A percentile compares a stretch with the other conserved stretches of the same genome.
Conservation (phyloP, 768 basidiomycete species). For the Lactifluus echinatus region DNA sequence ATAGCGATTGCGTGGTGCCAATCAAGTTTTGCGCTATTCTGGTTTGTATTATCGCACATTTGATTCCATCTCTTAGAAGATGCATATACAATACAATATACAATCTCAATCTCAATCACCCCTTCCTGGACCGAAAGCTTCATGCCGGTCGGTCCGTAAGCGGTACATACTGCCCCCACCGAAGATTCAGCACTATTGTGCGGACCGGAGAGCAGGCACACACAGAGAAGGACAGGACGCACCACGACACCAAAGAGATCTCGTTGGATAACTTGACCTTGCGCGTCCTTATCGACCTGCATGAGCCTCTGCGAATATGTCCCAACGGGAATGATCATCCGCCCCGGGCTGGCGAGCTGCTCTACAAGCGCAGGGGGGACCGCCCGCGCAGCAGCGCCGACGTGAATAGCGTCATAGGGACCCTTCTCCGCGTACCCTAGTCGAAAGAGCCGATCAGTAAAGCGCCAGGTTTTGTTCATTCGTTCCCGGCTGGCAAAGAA, state of each 20-base stretch:
- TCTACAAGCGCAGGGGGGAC: conserved; percentile 65
- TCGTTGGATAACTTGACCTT: conserved; percentile 56
- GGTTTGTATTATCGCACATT: no score
- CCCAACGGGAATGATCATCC: conserved; percentile 94
- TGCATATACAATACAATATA: not conserved
- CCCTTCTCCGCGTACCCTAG: conserved; percentile 22
- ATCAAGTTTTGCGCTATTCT: not conserved
- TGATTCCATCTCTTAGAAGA: not conserved
- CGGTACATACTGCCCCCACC: conserved; percentile 50
- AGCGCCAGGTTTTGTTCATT: no score
- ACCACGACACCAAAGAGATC: conserved; percentile 79
- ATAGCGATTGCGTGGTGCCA: not conserved
- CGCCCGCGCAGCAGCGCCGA: conserved; percentile 81
- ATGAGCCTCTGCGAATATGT: conserved; percentile 45
- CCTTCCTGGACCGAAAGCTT: not conserved
- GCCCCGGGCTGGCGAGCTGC: conserved; percentile 66
- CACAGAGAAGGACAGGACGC: conserved; percentile 30
- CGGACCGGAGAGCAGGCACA: not conserved
- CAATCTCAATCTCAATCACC: not conserved
- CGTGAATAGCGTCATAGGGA: conserved; percentile 65
- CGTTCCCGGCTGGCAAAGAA: no score
- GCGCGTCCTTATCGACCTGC: conserved; percentile 68
- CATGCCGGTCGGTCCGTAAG: conserved; percentile 41
- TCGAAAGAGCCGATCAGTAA: no score
- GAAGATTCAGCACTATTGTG: not conserved